Evolutionary conservation across 169 alveolate genomes (phyloP), one percentile per base, ranked within the genome.

Genomic region (Plasmodium malariae): DNA sequence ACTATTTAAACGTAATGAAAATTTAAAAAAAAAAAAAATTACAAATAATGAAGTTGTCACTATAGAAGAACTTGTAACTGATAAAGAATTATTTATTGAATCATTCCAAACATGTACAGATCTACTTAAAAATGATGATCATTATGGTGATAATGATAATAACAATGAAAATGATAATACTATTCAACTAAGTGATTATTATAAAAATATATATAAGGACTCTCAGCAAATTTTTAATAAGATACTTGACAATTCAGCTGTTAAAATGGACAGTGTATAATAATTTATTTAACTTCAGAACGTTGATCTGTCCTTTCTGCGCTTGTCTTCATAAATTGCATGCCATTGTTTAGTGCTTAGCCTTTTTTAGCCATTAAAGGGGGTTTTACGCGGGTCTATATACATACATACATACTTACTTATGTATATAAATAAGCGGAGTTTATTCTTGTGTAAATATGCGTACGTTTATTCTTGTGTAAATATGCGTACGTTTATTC

Each of bases 121-220:
- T 70, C 11, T 86, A 36, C 19, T 69, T 4, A 70, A 69, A 55
- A n/a, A n/a, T n/a, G n/a, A n/a, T n/a, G n/a, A n/a, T n/a, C n/a
- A n/a, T n/a, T n/a, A n/a, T n/a, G n/a, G n/a, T n/a, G n/a, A n/a
- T n/a, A n/a, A n/a, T n/a, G n/a, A n/a, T n/a, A n/a, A n/a, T n/a
- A n/a, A n/a, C n/a, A n/a, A n/a, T n/a, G n/a, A n/a, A n/a, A 86
- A 55, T 26, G n/a, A 55, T 14, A 17, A 37, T 4, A 24, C 55
- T 30, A 19, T 86, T 12, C 87, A 86, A 57, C 34, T 86, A 57
- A 86, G 59, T 70, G 87, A 86, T 70, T 40, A 21, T 28, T 86
- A 86, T 48, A 69, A 69, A 34, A 86, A 86, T 30, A 70, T 86
- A 37, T 68, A 12, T 14, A 71, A 70, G 11, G 92, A 86, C 3